Evolutionary conservation across 1,284 basidiomycete genomes (phyloP).

Genomic region (Cutaneotrichosporon arboriforme): DNA sequence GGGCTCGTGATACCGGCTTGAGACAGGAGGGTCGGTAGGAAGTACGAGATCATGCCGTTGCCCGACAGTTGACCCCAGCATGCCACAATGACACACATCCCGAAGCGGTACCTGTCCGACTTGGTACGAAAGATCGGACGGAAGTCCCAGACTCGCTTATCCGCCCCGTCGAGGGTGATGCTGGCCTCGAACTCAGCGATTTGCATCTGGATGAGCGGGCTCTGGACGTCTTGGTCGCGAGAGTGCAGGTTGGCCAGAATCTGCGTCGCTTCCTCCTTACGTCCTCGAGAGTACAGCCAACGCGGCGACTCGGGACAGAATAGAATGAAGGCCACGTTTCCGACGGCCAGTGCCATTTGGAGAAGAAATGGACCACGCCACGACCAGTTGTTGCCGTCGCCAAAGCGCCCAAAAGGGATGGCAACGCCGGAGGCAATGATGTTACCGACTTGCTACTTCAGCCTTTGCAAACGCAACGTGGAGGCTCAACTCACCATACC

Average conservation of each 20-base stretch:
- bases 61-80: slow-evolving; percentile 32
- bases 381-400: slow-evolving; percentile 44
- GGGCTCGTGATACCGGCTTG: slow-evolving; percentile 25
- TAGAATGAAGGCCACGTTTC: slow-evolving; percentile 52
- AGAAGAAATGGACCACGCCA: slow-evolving; percentile 56
- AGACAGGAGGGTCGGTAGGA: slow-evolving; percentile 27
- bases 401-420: slow-evolving; percentile 53
- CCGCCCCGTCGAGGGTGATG: slow-evolving; percentile 38
- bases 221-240: slow-evolving; percentile 50
- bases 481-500: slow-evolving; percentile 40
- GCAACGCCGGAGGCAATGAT: slow-evolving; percentile 55
- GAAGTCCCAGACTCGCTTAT: slow-evolving; percentile 55
- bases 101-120: slow-evolving; percentile 52
- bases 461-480: not conserved
- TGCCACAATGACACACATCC: slow-evolving; percentile 51
- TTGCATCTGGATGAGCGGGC: slow-evolving; percentile 54
- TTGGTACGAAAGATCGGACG: slow-evolving; percentile 52
- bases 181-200: slow-evolving; percentile 56
- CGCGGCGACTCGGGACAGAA: slow-evolving; percentile 48
- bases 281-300: slow-evolving; percentile 45
- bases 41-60: slow-evolving; percentile 46
- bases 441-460: slow-evolving; percentile 50
- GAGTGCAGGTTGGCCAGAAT: slow-evolving; percentile 49
- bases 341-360: slow-evolving; percentile 51
- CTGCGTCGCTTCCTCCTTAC: slow-evolving; percentile 15